These are phyloP conservation scores for Chytriomyces sp. DNA, from an alignment of 192 early-diverging fungal genomes.

Conservation along the genomic window DNA sequence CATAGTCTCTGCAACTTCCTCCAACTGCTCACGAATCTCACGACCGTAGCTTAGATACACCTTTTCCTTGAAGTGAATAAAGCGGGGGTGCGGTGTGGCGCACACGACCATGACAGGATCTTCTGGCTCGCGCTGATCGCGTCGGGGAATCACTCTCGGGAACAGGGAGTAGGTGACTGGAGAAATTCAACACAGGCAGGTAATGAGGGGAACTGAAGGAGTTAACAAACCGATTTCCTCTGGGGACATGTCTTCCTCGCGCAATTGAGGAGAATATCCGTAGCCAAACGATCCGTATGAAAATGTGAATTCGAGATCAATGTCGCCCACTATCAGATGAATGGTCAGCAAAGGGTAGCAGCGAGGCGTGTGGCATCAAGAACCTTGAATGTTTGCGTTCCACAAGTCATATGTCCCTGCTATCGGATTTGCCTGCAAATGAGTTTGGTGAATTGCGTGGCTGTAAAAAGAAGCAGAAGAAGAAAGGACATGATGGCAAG, in stretches of 20 bases:
- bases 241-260: slow-evolving; percentile 38
- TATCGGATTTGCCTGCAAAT: slow-evolving; percentile 43
- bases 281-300: slow-evolving; percentile 56
- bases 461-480: background rate
- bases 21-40: slow-evolving; percentile 24
- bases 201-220: background rate
- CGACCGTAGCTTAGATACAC: slow-evolving; percentile 41
- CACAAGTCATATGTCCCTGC: slow-evolving; percentile 43
- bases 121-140: slow-evolving; percentile 29
- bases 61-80: slow-evolving; percentile 37
- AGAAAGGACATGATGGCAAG: background rate
- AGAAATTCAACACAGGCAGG: background rate
- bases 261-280: slow-evolving; percentile 42
- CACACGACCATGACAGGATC: slow-evolving; percentile 41
- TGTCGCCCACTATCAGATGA: slow-evolving; percentile 43
- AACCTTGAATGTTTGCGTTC: slow-evolving; percentile 33
- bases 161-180: slow-evolving; percentile 45
- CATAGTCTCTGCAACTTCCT: background rate
- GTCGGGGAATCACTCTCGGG: slow-evolving; percentile 45
- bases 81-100: slow-evolving; percentile 47
- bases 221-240: slow-evolving; percentile 25
- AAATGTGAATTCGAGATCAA: slow-evolving; percentile 51
- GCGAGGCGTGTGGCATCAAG: background rate
- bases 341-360: slow-evolving; percentile 31
- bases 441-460: background rate